Evolutionary conservation across 2,329 filamentous ascomycete species (phyloP), one percentile per base, ranked within the genome.

Genomic region (Talaromyces piceae): DNA sequence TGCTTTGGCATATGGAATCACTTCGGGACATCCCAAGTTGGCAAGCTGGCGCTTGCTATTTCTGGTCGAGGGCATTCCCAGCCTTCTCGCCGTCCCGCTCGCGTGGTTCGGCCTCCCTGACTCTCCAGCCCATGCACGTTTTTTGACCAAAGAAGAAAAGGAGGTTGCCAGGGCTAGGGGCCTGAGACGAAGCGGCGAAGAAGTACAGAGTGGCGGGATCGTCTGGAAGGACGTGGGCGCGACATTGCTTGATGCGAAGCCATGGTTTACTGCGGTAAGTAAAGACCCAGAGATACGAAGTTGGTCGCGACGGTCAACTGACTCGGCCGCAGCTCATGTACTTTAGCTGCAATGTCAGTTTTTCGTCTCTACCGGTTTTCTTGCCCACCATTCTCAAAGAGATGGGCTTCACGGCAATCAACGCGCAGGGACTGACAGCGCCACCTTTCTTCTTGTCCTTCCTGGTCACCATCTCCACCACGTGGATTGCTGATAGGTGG

Each of bases 401-500:
- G 50, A 86, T 89, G 81, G 85, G 86, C 8, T 88, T 84, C 67
- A 78, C 77, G 0, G 71, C 76, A 12, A 77, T 88, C 54, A 73
- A 82, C 52, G 82, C 86, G 0, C 86, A 90, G 66, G 86, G 85
- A 1, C 75, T 90, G 11, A 84, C 83, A 0, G 84, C 84, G 0
- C 85, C 85, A 1, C 84, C 85, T 0, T 88, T 85, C 64, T 80
- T 88, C 58, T 66, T 86, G 13, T 77, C 83, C 1, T 87, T 85
- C 62, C 58, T 86, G 11, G 67, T 82, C 20, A 84, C 81, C 41
- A 76, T 88, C 53, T 59, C 61, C 8, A 79, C 79, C 1, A 82
- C 82, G 4, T 85, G 75, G 63, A 63, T 87, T 30, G 83, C 84
- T n/a, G 85, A 88, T 68, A 75, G 74, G 12, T 74, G 77, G 1